Evolutionary conservation across 495 filamentous ascomycete species (phyloP).

Genomic region (Echria macrotheca): DNA sequence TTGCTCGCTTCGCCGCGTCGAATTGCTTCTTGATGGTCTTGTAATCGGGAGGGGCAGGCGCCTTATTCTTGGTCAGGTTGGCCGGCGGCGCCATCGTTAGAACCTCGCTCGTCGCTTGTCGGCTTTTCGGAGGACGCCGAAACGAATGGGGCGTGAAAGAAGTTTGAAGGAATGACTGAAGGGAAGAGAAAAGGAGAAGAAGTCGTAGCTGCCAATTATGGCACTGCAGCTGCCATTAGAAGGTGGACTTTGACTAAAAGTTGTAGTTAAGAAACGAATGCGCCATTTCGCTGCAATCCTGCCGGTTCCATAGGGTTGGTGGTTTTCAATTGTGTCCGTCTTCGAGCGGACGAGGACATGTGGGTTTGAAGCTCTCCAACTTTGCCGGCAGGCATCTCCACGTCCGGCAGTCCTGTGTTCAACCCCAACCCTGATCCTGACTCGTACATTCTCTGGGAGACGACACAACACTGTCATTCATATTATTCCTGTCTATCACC

Average conservation of each 20-base stretch:
- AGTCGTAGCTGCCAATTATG: slow-evolving; percentile 9
- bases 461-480: too few species aligned
- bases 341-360: too few species aligned
- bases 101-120: too few species aligned
- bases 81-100: slow-evolving; percentile 27
- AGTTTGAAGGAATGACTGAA: slow-evolving; percentile 9
- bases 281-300: slow-evolving; percentile 20
- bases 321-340: slow-evolving; percentile 2
- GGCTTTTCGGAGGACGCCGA: too few species aligned
- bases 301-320: not conserved
- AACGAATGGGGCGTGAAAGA: slow-evolving; percentile 11
- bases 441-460: not conserved
- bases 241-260: too few species aligned
- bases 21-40: slow-evolving; percentile 40
- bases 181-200: not conserved
- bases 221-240: slow-evolving; percentile 15
- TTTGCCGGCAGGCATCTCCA: slow-evolving; percentile 2
- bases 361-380: slow-evolving; percentile 4
- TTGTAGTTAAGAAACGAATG: too few species aligned
- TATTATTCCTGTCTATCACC: too few species aligned
- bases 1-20: slow-evolving; percentile 43
- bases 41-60: slow-evolving; percentile 29
- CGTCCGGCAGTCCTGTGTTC: not conserved
- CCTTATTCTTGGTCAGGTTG: slow-evolving; percentile 19
- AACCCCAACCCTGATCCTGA: slow-evolving; percentile 1